Percentiles rank a stretch among this genome's conserved stretches.
phyloP scores from a whole-genome alignment of 2,329 filamentous ascomycete genomes.

The Drechslerella coelobrocha region DNA sequence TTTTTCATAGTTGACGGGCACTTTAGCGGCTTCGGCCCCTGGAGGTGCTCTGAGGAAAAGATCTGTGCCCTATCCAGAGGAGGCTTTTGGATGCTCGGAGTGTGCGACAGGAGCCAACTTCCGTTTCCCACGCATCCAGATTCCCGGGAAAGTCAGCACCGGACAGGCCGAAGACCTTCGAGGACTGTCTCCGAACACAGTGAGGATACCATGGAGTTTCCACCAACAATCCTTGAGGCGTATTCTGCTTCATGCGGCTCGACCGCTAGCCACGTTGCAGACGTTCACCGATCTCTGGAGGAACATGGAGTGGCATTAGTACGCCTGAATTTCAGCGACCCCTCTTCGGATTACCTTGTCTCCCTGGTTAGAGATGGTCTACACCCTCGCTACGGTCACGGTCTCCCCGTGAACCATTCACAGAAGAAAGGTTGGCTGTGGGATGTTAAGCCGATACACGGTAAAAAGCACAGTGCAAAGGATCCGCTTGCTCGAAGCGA shows the following conservation, averaged over 20 bases:
- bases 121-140: constrained; percentile 15
- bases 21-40: constrained; percentile 43
- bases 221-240: constrained; percentile 34
- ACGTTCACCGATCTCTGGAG: constrained; percentile 47
- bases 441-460: constrained; percentile 55
- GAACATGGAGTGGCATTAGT: constrained; percentile 52
- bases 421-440: constrained; percentile 54
- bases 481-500: constrained; percentile 53
- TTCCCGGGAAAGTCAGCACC: neutral
- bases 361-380: constrained; percentile 50
- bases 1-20: constrained; percentile 49
- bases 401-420: constrained; percentile 53
- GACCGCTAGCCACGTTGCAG: constrained; percentile 15
- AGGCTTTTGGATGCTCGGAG: constrained; percentile 35
- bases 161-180: neutral
- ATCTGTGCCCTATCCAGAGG: constrained; percentile 51
- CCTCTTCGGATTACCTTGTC: constrained; percentile 52
- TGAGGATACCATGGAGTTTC: constrained; percentile 12
- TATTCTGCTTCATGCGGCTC: constrained; percentile 19
- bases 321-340: constrained; percentile 51
- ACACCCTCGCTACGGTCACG: constrained; percentile 49
- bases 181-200: neutral
- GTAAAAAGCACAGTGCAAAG: constrained; percentile 19
- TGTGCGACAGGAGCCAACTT: constrained; percentile 29
- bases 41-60: constrained; percentile 50